Evolutionary conservation across 352 stramenopile genomes (phyloP), one percentile per base, ranked within the genome.

Genomic region (Globisporangium megalacanthum): DNA sequence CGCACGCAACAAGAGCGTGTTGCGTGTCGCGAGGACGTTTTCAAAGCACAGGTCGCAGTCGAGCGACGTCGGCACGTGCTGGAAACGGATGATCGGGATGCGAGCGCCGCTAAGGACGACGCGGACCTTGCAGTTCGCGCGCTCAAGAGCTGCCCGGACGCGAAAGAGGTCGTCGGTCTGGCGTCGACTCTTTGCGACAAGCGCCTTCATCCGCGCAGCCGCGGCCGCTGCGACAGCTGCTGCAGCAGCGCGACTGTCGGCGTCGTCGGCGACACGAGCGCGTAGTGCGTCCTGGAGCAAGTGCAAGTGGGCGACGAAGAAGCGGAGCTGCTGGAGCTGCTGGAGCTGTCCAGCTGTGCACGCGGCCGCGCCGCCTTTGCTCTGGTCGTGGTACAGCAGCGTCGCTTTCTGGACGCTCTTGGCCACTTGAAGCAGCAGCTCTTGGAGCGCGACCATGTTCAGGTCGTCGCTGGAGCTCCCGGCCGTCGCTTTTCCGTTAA

Each of bases 21-120:
- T 96, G 47, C 84, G 70, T 5, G 72, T 86, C 53, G 83, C 83
- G 47, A 93, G 61, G 39, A 88, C 73, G 60, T 95, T 95, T 13
- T 87, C 83, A 52, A 95, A 89, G 68, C 86, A 92, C 63, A 95
- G 47, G 48, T 95, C 86, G 52, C 82, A 91, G 36, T 95, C 83
- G 2, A 89, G 60, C 17, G 68, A 66, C 13, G 66, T 91, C 25
- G 53, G 65, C 2, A 45, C 57, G 60, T 94, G 72, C 19, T 76
- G 65, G 51, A 93, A 95, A 11, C 79, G 71, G 49, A 95, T 92
- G 58, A 95, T 89, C 7, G 86, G 86, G 33, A 95, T 77, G 5
- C 86, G 83, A 14, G 86, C 86, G 9, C 75, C 69, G 57, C 71
- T 61, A 57, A 94, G 75, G n/a, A 95, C 77, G 11, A 85, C 59